Evolutionary conservation across 1,284 basidiomycete genomes (phyloP).

Genomic region (Trichosporon coremiiforme): DNA sequence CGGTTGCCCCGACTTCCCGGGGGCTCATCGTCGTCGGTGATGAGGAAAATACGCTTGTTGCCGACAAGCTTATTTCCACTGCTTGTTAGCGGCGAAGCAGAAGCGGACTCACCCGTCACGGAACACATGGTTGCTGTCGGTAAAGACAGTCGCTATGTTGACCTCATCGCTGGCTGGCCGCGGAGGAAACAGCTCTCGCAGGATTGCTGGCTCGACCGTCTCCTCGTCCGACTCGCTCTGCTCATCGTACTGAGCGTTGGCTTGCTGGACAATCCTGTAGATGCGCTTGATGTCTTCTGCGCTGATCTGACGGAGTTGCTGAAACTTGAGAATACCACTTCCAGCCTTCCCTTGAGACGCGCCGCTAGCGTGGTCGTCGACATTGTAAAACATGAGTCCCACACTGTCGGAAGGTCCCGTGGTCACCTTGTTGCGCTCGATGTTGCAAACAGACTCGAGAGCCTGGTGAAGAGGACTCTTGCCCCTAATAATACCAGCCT

Average conservation of each 20-base stretch:
- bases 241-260: constrained; percentile 40
- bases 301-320: constrained; percentile 73
- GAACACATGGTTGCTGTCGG: constrained; percentile 81
- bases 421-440: constrained; percentile 86
- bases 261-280: constrained; percentile 45
- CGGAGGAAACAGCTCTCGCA: constrained; percentile 47
- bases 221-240: constrained; percentile 33
- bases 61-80: constrained; percentile 73
- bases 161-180: constrained; percentile 43
- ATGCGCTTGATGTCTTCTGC: constrained; percentile 75
- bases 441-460: constrained; percentile 76
- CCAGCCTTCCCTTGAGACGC: not conserved
- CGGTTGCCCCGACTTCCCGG: constrained; percentile 39
- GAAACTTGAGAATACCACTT: constrained; percentile 52
- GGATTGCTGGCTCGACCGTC: constrained; percentile 42
- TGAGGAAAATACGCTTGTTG: constrained; percentile 84
- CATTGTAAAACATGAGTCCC: constrained; percentile 89
- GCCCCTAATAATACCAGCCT: constrained; percentile 40
- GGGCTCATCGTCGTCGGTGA: constrained; percentile 85
- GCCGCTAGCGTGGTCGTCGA: constrained; percentile 57
- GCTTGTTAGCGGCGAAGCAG: constrained; percentile 24
- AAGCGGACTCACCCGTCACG: constrained; percentile 69
- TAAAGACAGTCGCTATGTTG: constrained; percentile 77
- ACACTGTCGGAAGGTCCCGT: constrained; percentile 83
- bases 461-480: constrained; percentile 61